Evolutionary conservation across 2,329 filamentous ascomycete species (phyloP).

Genomic region (Cadophora sp.): DNA sequence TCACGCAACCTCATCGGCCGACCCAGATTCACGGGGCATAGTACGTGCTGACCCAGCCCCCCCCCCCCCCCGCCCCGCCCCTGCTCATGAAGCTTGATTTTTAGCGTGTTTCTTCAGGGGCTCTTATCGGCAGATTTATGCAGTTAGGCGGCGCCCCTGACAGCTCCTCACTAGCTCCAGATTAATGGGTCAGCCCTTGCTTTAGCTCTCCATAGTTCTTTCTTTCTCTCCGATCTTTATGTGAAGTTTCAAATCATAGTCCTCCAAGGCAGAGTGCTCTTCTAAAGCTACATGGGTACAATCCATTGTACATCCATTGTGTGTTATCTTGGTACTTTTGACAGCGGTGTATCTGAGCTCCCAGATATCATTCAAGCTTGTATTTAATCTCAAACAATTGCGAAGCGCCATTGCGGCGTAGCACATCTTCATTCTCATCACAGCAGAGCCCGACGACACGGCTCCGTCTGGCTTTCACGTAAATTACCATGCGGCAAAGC

Average conservation of each 20-base stretch:
- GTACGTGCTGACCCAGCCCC: no score
- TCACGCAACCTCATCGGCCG: no score
- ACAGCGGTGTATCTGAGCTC: background rate
- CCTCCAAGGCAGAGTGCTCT: no score
- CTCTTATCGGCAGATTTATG: background rate
- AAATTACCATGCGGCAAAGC: background rate
- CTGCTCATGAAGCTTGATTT: no score
- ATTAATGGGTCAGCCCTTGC: background rate
- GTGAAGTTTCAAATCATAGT: no score
- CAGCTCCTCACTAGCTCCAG: background rate
- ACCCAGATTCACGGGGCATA: no score
- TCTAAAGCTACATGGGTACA: no score
- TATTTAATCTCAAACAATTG: slow-evolving; percentile 1
- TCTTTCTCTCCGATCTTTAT: background rate
- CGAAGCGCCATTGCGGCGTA: slow-evolving; percentile 2
- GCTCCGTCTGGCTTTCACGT: background rate
- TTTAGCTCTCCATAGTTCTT: background rate
- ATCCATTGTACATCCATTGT: no score
- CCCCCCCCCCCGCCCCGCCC: no score
- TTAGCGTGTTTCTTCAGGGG: no score
- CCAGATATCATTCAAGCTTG: background rate
- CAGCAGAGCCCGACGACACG: background rate
- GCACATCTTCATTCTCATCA: background rate
- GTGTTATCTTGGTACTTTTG: no score
- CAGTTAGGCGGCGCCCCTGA: background rate